These are phyloP conservation scores for Leccinum ochraceum DNA, from an alignment of 768 basidiomycete species.

Conservation along the genomic window DNA sequence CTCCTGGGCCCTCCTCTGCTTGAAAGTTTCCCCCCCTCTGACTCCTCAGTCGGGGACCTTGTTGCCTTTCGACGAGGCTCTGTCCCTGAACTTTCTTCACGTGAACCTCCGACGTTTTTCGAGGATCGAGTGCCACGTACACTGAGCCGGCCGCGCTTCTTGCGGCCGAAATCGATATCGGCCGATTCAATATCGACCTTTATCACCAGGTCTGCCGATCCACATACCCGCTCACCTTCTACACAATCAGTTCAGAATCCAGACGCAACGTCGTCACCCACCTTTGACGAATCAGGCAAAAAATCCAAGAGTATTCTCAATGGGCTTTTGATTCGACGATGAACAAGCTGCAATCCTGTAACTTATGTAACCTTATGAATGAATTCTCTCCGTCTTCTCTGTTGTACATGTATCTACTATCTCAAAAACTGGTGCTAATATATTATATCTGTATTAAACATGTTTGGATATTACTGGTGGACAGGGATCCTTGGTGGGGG, in stretches of 20 bases:
- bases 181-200: constrained; percentile 52
- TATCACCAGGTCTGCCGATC: constrained; percentile 11
- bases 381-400: not conserved
- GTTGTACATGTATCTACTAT: constrained; percentile 7
- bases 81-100: constrained; percentile 25
- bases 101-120: constrained; percentile 10
- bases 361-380: not conserved
- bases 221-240: constrained; percentile 9
- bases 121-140: constrained; percentile 24
- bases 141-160: constrained; percentile 23
- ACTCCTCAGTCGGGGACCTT: constrained; percentile 8
- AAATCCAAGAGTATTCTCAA: constrained; percentile 44
- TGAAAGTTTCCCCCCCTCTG: constrained; percentile 1
- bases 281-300: constrained; percentile 27
- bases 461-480: constrained; percentile 17
- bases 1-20: constrained; percentile 2
- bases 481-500: constrained; percentile 1
- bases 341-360: constrained; percentile 2
- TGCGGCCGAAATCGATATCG: constrained; percentile 54
- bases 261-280: constrained; percentile 6
- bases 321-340: constrained; percentile 41
- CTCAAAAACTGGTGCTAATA: constrained; percentile 11
- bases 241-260: constrained; percentile 5
- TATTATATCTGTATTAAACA: constrained; percentile 30
- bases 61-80: constrained; percentile 28